phyloP scores from a whole-genome alignment of 371 early-diverging fungal species.

The Actinomortierella wolfii region DNA sequence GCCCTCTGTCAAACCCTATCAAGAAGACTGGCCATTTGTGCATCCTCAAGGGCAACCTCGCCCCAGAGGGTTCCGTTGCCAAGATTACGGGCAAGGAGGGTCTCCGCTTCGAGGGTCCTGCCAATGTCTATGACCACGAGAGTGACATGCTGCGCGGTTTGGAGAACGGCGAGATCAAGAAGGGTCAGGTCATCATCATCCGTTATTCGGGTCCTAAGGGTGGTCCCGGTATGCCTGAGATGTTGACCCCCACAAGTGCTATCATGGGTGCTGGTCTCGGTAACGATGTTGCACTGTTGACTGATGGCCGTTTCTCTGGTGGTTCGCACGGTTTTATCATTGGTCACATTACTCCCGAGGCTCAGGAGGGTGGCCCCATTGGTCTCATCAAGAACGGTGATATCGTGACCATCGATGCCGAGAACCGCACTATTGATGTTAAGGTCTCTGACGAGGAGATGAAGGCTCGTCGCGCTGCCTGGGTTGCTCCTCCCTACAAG shows the following conservation, averaged over 20 bases:
- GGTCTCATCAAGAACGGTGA: conserved; percentile 91
- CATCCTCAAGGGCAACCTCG: conserved; percentile 93
- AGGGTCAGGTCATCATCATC: conserved; percentile 90
- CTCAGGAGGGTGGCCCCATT: conserved; percentile 95
- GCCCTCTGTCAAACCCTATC: conserved; percentile 86
- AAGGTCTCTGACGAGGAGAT: conserved; percentile 82
- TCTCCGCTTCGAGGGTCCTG: conserved; percentile 80
- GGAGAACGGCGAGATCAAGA: conserved; percentile 77
- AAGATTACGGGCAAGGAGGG: conserved; percentile 99
- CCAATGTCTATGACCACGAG: conserved; percentile 91
- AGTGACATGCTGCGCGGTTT: conserved; percentile 86
- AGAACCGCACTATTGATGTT: conserved; percentile 69
- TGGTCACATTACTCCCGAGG: conserved; percentile 98
- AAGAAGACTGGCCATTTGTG: conserved; percentile 93
- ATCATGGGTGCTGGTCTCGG: conserved; percentile 99
- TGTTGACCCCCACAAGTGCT: conserved; percentile 94
- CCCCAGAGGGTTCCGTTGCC: conserved; percentile 96
- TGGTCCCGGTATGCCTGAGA: conserved; percentile 95
- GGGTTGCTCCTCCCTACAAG: conserved; percentile 83
- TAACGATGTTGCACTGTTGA: conserved; percentile 93
- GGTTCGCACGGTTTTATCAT: conserved; percentile 97
- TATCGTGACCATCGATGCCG: conserved; percentile 85
- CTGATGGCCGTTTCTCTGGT: conserved; percentile 98
- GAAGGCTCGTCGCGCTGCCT: conserved; percentile 64
- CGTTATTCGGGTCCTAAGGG: conserved; percentile 92